Evolutionary conservation across 164 flowering plant species (phyloP), one percentile per base, ranked within the genome.

Genomic region (Kalanchoe fedtschenkoi): DNA sequence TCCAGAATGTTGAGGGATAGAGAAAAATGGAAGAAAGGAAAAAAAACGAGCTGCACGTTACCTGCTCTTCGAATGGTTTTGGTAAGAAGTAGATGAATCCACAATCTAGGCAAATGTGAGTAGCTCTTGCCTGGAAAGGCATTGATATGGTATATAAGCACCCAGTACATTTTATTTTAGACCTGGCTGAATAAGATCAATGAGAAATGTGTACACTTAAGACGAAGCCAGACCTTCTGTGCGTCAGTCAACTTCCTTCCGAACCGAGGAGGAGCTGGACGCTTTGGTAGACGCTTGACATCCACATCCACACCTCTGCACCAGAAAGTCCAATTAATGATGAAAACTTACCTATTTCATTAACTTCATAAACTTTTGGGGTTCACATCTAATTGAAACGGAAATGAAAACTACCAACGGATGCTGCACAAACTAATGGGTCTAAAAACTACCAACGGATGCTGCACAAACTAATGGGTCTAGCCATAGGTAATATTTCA

Each of bases 181-280:
- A 51, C 26, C 17, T 24, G 3, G 17, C 13, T 11, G 16, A 51
- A 17, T 13, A 14, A 41, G 15, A 29, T 46, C 17, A 34, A 43
- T 7, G 24, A 4, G 19, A 30, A 30, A 58, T 29, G 3, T 54
- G 34, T 35, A 24, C 32, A 51, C 3, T 32, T 17, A 26, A 34
- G 62, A 57, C 51, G 16, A 19, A 29, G 38, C 29, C 74, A 75
- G 71, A 76, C 96, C 96, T 89, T 89, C 66, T 89, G 98, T 61
- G 91, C 66, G 2, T 93, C 98, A 4, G 95, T 78, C 57, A 93
- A 62, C 69, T 88, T 93, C 69, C 95, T 71, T n/a, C 98, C 98
- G 68, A 93, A 93, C 11, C 87, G 88, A n/a, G 98, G 96, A 34
- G 98, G 98, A 35, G 96, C 96, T 1, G 98, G 98, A 39, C 98